phyloP scores from a whole-genome alignment of 1,139 yeast genomes.

The Geotrichum cucujoidarum region DNA sequence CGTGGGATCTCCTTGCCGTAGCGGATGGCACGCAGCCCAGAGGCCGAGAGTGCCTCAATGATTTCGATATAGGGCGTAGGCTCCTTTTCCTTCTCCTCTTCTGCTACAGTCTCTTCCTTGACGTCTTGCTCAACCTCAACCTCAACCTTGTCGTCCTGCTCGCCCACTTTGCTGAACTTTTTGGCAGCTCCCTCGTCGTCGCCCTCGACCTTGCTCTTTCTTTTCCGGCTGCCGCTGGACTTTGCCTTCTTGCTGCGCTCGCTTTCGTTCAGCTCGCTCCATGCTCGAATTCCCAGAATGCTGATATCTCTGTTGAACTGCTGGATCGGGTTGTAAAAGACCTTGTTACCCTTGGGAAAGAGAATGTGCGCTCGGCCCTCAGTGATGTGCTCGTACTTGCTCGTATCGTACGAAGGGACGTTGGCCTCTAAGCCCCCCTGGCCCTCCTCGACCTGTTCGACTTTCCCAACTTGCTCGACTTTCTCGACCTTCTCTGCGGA shows the following conservation, averaged over 20 bases:
- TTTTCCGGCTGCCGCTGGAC: conserved; percentile 1
- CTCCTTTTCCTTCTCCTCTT: conserved; percentile 1
- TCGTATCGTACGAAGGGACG: background rate
- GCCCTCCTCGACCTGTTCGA: no score
- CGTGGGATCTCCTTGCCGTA: conserved; percentile 86
- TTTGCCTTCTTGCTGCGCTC: conserved; percentile 32
- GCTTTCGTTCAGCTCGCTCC: conserved; percentile 54
- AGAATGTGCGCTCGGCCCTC: conserved; percentile 82
- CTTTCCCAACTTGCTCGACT: no score
- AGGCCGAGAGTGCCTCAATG: conserved; percentile 88
- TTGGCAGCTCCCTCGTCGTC: conserved; percentile 9
- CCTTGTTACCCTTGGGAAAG: conserved; percentile 73
- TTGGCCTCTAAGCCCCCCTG: no score
- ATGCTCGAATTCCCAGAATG: conserved; percentile 78
- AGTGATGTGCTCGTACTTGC: conserved; percentile 38
- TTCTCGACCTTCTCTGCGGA: no score
- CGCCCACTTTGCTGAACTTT: background rate
- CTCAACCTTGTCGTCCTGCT: conserved; percentile 20
- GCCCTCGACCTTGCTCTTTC: conserved; percentile 10
- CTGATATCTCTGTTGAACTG: conserved; percentile 93
- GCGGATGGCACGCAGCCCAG: conserved; percentile 89
- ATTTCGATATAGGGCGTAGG: conserved; percentile 52
- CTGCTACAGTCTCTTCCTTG: conserved; percentile 10
- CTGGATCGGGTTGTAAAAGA: conserved; percentile 93
- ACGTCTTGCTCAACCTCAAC: conserved; percentile 11